Percentiles rank a stretch among this genome's conserved stretches.
These are phyloP conservation scores for Aureobasidium zeae DNA, from an alignment of 2,329 filamentous ascomycete genomes.

Conservation along the genomic window DNA sequence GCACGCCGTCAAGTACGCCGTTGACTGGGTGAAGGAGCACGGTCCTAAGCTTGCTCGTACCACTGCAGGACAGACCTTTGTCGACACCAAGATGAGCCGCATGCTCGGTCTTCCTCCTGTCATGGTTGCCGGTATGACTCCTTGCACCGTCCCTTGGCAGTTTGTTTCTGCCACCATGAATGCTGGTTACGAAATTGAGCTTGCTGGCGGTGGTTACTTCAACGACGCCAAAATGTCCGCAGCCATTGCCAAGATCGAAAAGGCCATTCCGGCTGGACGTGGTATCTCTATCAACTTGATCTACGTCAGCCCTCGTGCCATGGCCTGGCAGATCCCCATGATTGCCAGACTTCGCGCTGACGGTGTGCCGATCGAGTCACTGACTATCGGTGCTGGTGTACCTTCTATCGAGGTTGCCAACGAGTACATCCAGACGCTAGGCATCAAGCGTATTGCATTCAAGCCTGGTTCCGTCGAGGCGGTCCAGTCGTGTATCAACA, in stretches of 20 bases:
- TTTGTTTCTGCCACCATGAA: constrained; percentile 91
- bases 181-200: constrained; percentile 82
- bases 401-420: constrained; percentile 88
- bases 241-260: constrained; percentile 75
- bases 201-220: constrained; percentile 85
- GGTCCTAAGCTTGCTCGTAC: constrained; percentile 82
- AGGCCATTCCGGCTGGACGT: constrained; percentile 70
- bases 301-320: constrained; percentile 80
- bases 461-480: constrained; percentile 85
- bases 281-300: constrained; percentile 87
- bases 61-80: constrained; percentile 76
- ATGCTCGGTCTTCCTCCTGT: constrained; percentile 78
- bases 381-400: constrained; percentile 87
- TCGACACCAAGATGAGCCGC: constrained; percentile 94
- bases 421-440: constrained; percentile 86
- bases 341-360: constrained; percentile 70
- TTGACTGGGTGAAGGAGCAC: constrained; percentile 96
- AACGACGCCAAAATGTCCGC: constrained; percentile 72
- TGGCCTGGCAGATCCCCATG: constrained; percentile 86
- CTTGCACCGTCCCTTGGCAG: constrained; percentile 79
- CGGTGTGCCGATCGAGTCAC: constrained; percentile 80
- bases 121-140: constrained; percentile 91
- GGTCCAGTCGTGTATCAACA: constrained; percentile 83
- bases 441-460: constrained; percentile 86
- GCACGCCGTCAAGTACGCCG: constrained; percentile 82